Conservation (phyloP, 352 stramenopile genomes). For the Aphanomyces invadans region DNA sequence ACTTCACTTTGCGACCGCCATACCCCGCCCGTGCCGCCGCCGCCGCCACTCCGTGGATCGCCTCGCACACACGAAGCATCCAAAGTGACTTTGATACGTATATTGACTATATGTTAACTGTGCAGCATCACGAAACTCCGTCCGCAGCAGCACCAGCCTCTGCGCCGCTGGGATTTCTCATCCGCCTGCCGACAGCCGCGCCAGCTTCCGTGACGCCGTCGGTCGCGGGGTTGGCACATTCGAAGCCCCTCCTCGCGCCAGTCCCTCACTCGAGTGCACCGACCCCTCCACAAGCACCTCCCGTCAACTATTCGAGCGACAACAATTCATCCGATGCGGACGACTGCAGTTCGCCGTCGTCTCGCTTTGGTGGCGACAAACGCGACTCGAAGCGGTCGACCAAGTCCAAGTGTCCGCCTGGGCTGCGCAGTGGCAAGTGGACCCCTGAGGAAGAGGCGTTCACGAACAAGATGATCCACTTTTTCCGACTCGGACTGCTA, state of each 20-base stretch:
- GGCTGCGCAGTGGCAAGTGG: slow-evolving; percentile 79
- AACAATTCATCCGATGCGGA: neutral
- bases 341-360: neutral
- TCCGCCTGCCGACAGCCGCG: neutral
- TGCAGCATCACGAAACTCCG: neutral
- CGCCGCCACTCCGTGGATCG: neutral
- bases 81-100: too few relatives aligned
- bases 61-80: neutral
- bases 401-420: slow-evolving; percentile 78
- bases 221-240: neutral
- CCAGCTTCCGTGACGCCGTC: neutral
- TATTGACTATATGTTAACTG: neutral
- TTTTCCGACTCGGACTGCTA: slow-evolving; percentile 71
- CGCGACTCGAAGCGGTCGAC: slow-evolving; percentile 63
- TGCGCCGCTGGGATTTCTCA: neutral
- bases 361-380: neutral
- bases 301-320: neutral
- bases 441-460: slow-evolving; percentile 73
- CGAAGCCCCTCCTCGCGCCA: neutral
- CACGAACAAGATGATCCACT: slow-evolving; percentile 81
- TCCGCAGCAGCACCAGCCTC: neutral
- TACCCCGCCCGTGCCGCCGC: neutral
- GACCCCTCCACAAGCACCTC: neutral
- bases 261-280: neutral
- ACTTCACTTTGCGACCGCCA: slow-evolving; percentile 8